These are phyloP conservation scores for Myxozyma sirexii DNA, from an alignment of 805 yeast genomes.

Conservation along the genomic window DNA sequence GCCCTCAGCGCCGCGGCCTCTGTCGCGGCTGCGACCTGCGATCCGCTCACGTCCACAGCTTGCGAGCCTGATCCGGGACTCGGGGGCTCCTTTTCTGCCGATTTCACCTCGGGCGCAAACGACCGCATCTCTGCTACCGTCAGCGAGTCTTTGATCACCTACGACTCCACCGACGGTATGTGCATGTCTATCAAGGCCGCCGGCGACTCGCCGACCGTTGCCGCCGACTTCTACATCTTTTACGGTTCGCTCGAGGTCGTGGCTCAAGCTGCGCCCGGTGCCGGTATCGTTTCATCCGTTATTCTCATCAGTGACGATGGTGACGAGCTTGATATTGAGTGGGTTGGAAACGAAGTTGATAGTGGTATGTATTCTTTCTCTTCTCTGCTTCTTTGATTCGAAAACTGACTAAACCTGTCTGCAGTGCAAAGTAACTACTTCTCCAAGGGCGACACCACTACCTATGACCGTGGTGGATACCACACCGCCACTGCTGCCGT, in stretches of 20 bases:
- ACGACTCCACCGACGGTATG: conserved; percentile 60
- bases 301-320: conserved; percentile 80
- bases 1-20: conserved; percentile 18
- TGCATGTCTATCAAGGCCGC: conserved; percentile 59
- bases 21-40: conserved; percentile 44
- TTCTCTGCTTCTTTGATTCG: conserved; percentile 44
- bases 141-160: conserved; percentile 50
- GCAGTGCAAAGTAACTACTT: conserved; percentile 52
- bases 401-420: not conserved
- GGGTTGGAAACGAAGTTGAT: conserved; percentile 77
- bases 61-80: conserved; percentile 66
- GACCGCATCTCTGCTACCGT: conserved; percentile 49
- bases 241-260: conserved; percentile 80
- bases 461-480: conserved; percentile 79
- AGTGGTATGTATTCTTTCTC: conserved; percentile 53
- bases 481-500: conserved; percentile 63
- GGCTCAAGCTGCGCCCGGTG: conserved; percentile 72
- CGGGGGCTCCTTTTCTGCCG: conserved; percentile 55
- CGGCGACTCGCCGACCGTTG: conserved; percentile 76
- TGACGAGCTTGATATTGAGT: conserved; percentile 88
- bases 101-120: conserved; percentile 52
- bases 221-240: conserved; percentile 82
- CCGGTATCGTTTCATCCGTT: conserved; percentile 78
- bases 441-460: conserved; percentile 74
- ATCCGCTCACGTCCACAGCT: conserved; percentile 47